Evolutionary conservation across 805 yeast genomes (phyloP).

Genomic region (Candida oleophila): DNA sequence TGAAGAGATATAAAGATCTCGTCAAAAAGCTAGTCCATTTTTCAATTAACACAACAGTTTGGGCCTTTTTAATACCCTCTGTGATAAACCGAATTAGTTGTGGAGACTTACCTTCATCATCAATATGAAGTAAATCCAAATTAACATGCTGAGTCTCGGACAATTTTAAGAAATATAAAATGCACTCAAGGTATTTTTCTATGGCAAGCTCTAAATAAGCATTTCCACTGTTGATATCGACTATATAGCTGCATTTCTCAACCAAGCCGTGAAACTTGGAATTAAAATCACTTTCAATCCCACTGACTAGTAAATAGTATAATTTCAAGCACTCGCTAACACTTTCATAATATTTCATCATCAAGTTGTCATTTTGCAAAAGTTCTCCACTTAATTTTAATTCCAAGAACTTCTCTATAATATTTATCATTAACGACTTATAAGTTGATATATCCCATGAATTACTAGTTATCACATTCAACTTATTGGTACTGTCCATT

Average conservation of each 20-base stretch:
- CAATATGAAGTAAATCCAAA: slow-evolving; percentile 28
- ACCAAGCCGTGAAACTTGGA: slow-evolving; percentile 43
- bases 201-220: slow-evolving; percentile 13
- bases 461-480: slow-evolving; percentile 40
- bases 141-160: slow-evolving; percentile 28
- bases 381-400: slow-evolving; percentile 18
- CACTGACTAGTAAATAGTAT: slow-evolving; percentile 46
- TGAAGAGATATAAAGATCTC: slow-evolving; percentile 50
- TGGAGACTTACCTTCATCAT: slow-evolving; percentile 26
- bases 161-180: slow-evolving; percentile 27
- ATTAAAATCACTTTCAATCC: slow-evolving; percentile 54
- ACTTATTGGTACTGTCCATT: slow-evolving; percentile 44
- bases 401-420: slow-evolving; percentile 47
- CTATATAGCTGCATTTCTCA: slow-evolving; percentile 21
- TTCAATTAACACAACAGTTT: slow-evolving; percentile 42
- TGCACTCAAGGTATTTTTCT: slow-evolving; percentile 30
- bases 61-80: slow-evolving; percentile 46
- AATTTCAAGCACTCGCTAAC: slow-evolving; percentile 42
- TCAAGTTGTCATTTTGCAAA: slow-evolving; percentile 18
- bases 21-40: slow-evolving; percentile 52
- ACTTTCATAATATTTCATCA: slow-evolving; percentile 26
- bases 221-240: neutral
- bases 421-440: slow-evolving; percentile 51
- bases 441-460: slow-evolving; percentile 59
- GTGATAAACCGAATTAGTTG: slow-evolving; percentile 44